Percentiles rank a stretch among this genome's conserved stretches.
Conservation (phyloP, 2,329 filamentous ascomycete species). For the Colletotrichum sp. region DNA sequence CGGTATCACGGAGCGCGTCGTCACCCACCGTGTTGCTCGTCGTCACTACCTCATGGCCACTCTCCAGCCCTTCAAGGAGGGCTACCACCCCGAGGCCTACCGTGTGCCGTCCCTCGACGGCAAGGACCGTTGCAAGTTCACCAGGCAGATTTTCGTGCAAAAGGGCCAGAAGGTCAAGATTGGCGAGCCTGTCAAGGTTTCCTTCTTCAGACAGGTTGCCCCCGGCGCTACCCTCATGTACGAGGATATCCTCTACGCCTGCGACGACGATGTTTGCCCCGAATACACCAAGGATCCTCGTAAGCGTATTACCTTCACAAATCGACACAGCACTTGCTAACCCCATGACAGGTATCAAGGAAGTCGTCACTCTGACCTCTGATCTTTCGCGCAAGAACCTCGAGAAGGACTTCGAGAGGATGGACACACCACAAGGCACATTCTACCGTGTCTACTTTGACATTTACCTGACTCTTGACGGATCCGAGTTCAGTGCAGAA, state of each 20-base stretch:
- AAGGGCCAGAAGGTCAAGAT: constrained; percentile 99
- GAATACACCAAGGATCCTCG: constrained; percentile 99
- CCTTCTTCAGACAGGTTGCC: constrained; percentile 97
- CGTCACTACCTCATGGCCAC: constrained; percentile 99
- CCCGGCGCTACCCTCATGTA: constrained; percentile 99
- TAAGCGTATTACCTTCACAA: constrained; percentile 60
- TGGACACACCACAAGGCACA: constrained; percentile 97
- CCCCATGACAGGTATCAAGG: constrained; percentile 82
- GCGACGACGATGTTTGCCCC: constrained; percentile 96
- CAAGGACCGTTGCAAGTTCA: constrained; percentile 98
- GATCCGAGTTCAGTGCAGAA: constrained; percentile 97
- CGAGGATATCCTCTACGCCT: constrained; percentile 96
- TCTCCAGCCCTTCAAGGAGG: constrained; percentile 97
- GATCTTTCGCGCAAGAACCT: constrained; percentile 97
- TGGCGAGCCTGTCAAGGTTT: constrained; percentile 97
- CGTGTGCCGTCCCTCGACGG: constrained; percentile 95
- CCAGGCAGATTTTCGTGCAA: constrained; percentile 96
- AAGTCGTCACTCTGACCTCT: constrained; percentile 96
- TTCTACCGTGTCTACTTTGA: constrained; percentile 87
- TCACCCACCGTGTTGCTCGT: constrained; percentile 95
- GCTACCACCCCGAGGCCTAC: constrained; percentile 97
- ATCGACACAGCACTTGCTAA: constrained; percentile 26
- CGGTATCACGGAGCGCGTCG: constrained; percentile 94
- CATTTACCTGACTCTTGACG: constrained; percentile 91
- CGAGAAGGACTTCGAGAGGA: constrained; percentile 98